A percentile compares a stretch with the other conserved stretches of the same genome.
phyloP scores from a whole-genome alignment of 208 protist genomes.

The Crithidia brevicula region DNA sequence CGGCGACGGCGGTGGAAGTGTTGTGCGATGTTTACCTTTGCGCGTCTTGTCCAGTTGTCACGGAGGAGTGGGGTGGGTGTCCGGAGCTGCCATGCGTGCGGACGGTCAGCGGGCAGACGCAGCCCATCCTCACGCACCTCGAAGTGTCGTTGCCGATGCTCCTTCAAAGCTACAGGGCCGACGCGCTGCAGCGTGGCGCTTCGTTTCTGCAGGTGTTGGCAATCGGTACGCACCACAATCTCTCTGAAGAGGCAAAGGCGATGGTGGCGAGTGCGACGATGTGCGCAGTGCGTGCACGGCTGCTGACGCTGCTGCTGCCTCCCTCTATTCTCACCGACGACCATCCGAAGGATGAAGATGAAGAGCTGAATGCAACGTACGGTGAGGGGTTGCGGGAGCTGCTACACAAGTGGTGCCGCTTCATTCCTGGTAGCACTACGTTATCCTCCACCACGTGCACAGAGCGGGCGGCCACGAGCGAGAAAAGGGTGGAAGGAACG shows the following conservation, averaged over 20 bases:
- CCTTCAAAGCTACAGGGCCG: slow-evolving; percentile 15
- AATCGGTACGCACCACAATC: slow-evolving; percentile 7
- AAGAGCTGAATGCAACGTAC: neutral
- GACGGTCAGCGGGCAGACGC: neutral
- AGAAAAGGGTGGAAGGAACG: neutral
- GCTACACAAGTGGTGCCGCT: neutral
- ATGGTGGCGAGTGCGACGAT: slow-evolving; percentile 17
- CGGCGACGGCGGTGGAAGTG: too few species aligned
- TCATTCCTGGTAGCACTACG: neutral
- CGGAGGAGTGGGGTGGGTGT: slow-evolving; percentile 40
- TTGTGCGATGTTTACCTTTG: slow-evolving; percentile 39
- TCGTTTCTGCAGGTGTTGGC: slow-evolving; percentile 28
- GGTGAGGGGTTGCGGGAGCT: neutral
- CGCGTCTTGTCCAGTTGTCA: slow-evolving; percentile 25
- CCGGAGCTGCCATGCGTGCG: slow-evolving; percentile 2
- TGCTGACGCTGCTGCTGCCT: too few species aligned
- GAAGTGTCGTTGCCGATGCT: neutral
- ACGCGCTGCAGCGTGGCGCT: neutral
- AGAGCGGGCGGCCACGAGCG: too few species aligned
- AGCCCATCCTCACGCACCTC: neutral
- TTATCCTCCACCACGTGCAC: neutral
- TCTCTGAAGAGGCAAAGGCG: slow-evolving; percentile 31
- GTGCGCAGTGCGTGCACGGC: slow-evolving; percentile 25
- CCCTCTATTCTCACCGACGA: too few species aligned
- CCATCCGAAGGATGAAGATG: too few species aligned